Conservation (phyloP, 2,329 filamentous ascomycete genomes). For the Fusarium sp. region DNA sequence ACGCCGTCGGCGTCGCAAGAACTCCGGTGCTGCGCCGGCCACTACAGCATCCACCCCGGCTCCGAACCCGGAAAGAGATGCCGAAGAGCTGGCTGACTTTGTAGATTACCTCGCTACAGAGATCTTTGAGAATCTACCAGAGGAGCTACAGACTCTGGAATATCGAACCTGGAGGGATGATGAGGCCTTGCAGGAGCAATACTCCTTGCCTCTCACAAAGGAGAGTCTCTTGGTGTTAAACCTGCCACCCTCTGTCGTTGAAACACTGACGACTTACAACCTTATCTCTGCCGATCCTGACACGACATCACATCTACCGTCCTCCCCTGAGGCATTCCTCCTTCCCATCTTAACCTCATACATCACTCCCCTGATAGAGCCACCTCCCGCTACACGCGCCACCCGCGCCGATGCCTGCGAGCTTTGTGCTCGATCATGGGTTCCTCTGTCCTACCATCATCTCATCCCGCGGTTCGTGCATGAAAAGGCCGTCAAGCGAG, state of each 20-base stretch:
- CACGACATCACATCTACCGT: slow-evolving; percentile 52
- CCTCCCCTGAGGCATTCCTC: slow-evolving; percentile 66
- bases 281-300: slow-evolving; percentile 63
- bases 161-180: slow-evolving; percentile 64
- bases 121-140: slow-evolving; percentile 75
- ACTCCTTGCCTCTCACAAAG: slow-evolving; percentile 69
- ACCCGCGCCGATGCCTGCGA: slow-evolving; percentile 75
- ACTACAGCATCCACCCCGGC: slow-evolving; percentile 25
- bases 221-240: slow-evolving; percentile 67
- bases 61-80: slow-evolving; percentile 52
- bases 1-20: slow-evolving; percentile 55
- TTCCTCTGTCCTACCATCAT: slow-evolving; percentile 85
- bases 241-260: slow-evolving; percentile 64
- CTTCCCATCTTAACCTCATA: slow-evolving; percentile 73
- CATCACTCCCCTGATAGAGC: slow-evolving; percentile 65
- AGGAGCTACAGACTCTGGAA: slow-evolving; percentile 69
- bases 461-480: slow-evolving; percentile 84
- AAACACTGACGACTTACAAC: slow-evolving; percentile 76
- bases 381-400: slow-evolving; percentile 72
- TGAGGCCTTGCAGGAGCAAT: slow-evolving; percentile 63
- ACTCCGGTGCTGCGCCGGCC: slow-evolving; percentile 18
- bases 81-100: slow-evolving; percentile 82
- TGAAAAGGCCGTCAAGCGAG: slow-evolving; percentile 78
- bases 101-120: slow-evolving; percentile 81
- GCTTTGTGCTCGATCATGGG: slow-evolving; percentile 79